Base-by-base conservation (phyloP, 257 asterid species). In the Lithospermum erythrorhizon region DNA sequence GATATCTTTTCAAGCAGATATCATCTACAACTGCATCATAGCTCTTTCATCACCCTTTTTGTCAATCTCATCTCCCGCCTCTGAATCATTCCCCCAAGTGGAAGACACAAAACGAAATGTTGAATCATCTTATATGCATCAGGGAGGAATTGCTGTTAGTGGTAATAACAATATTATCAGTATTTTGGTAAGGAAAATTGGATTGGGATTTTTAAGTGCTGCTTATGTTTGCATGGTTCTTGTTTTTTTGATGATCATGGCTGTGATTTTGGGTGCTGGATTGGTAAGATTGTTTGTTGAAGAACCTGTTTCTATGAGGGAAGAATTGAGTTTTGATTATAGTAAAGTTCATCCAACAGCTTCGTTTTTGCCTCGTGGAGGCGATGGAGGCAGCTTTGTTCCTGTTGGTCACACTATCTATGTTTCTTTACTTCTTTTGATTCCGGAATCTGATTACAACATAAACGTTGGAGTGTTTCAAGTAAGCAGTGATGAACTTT, bases 391-490 rank as follows among this genome's bases (percentile, higher is more conserved):
- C 2, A 61, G 72, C 0, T 54, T 62, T 48, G 61, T 82, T 29
- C 85, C 87, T 0, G 66, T 80, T 20, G 96, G 86, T 1, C 97
- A 87, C 37, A 87, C 94, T 7, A 62, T 78, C 30, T 72, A 85
- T 68, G 83, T 87, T 55, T 83, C 95, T 16, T 49, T 83, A 74
- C 55, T 65, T 62, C 88, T 90, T 53, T 45, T 83, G 62, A 65
- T 90, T 83, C 97, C 97, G 0, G 96, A 90, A 32, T 90, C 97
- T 0, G 95, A 87, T 67, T 90, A 83, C 74, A 90, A 90, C 68
- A 76, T 83, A 68, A 96, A 87, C 1, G 30, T 87, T 49, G 97
- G 97, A 7, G 68, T 90, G 21, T 89, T 89, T 59, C 97, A 87
- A 91, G 91, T 84, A 65, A 23, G 4, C 56, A 3, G 2, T 24